Percentiles rank a stretch among this genome's conserved stretches.
Conservation (phyloP, 116 monocot species). For the Trichopus zeylanicus region DNA sequence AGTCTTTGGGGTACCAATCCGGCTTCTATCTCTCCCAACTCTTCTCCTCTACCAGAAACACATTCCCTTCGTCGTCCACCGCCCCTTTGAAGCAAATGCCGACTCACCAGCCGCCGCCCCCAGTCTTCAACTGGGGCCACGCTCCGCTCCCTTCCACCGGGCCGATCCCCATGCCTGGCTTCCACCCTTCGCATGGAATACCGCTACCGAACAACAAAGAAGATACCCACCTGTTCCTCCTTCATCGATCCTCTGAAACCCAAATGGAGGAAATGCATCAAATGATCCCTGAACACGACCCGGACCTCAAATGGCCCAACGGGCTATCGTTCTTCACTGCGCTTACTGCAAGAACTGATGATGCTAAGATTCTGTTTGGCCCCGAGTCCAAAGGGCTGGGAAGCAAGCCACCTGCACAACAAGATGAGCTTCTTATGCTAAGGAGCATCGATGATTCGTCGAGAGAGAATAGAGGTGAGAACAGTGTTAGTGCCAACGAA, state of each 20-base stretch:
- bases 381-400: slow-evolving; percentile 9
- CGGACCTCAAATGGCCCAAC: slow-evolving; percentile 51
- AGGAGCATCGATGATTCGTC: no score
- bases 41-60: slow-evolving; percentile 65
- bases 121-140: slow-evolving; percentile 39
- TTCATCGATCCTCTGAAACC: slow-evolving; percentile 2
- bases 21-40: slow-evolving; percentile 97
- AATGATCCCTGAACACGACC: slow-evolving; percentile 31
- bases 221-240: slow-evolving; percentile 20
- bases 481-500: slow-evolving; percentile 5
- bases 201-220: slow-evolving; percentile 7
- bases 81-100: slow-evolving; percentile 26
- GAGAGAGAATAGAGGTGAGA: no score
- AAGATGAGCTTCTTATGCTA: no score
- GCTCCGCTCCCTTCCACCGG: slow-evolving; percentile 6
- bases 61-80: slow-evolving; percentile 15
- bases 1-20: slow-evolving; percentile 88
- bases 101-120: slow-evolving; percentile 23
- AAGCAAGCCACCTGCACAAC: slow-evolving; percentile 11
- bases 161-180: not conserved
- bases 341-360: slow-evolving; percentile 32
- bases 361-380: slow-evolving; percentile 43
- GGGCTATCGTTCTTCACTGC: slow-evolving; percentile 58
- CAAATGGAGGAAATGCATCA: slow-evolving; percentile 33
- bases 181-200: not conserved